These are phyloP conservation scores for Aspergillus baeticus DNA, from an alignment of 495 filamentous ascomycete genomes.

Conservation along the genomic window DNA sequence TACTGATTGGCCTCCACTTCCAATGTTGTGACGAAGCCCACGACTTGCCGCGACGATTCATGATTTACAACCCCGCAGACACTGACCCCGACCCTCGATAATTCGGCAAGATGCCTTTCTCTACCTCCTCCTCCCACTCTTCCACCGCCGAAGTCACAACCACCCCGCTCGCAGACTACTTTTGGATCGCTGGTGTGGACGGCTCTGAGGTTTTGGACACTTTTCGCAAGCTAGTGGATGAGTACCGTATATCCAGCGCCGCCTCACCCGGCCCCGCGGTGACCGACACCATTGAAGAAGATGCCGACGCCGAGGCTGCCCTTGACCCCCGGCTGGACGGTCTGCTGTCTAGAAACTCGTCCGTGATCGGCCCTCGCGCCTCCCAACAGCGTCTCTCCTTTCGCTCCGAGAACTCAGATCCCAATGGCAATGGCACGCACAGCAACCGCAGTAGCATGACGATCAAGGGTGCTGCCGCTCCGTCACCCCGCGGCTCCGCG, in stretches of 20 bases:
- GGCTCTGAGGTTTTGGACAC: conserved; percentile 54
- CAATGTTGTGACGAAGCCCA: conserved; percentile 37
- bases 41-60: conserved; percentile 24
- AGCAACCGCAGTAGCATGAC: conserved; percentile 91
- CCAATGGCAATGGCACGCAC: conserved; percentile 55
- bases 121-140: conserved; percentile 24
- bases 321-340: conserved; percentile 36
- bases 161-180: conserved; percentile 92
- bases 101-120: conserved; percentile 26
- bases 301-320: conserved; percentile 62
- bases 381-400: conserved; percentile 69
- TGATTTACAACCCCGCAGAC: conserved; percentile 25
- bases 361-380: conserved; percentile 60
- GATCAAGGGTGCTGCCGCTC: conserved; percentile 55
- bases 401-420: conserved; percentile 55
- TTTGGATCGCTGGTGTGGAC: conserved; percentile 96
- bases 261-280: conserved; percentile 53
- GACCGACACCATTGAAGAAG: conserved; percentile 80
- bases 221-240: conserved; percentile 49
- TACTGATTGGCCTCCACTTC: conserved; percentile 15
- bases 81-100: conserved; percentile 6
- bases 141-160: conserved; percentile 47
- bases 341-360: conserved; percentile 49
- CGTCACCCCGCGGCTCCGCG: conserved; percentile 35
- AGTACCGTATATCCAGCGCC: conserved; percentile 46